These are phyloP conservation scores for Trypethelium eluteriae DNA, from an alignment of 495 filamentous ascomycete species.

Conservation along the genomic window DNA sequence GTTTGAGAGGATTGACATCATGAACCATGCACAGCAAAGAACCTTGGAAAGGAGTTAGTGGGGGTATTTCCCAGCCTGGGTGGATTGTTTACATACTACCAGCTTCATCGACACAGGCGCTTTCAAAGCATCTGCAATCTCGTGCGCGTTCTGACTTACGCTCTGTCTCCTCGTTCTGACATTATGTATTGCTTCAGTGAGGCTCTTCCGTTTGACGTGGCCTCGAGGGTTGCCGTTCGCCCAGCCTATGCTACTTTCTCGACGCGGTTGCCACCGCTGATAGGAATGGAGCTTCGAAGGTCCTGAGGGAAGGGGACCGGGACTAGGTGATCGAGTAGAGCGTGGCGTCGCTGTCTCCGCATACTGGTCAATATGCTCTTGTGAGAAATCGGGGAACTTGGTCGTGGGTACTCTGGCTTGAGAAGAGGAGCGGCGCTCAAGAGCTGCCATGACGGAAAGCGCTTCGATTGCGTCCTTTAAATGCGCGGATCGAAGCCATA, in stretches of 20 bases:
- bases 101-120: constrained; percentile 84
- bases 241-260: constrained; percentile 43
- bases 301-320: constrained; percentile 19
- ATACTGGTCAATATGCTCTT: constrained; percentile 18
- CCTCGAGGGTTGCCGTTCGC: constrained; percentile 40
- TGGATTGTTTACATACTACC: constrained; percentile 55
- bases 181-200: constrained; percentile 74
- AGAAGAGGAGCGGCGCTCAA: constrained; percentile 25
- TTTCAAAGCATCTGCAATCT: constrained; percentile 82
- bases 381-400: constrained; percentile 26
- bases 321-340: constrained; percentile 15
- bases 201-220: constrained; percentile 70
- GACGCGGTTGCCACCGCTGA: constrained; percentile 45
- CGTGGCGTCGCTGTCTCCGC: background rate
- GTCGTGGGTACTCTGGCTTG: constrained; percentile 17
- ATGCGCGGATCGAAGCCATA: constrained; percentile 5
- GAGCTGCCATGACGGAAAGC: background rate
- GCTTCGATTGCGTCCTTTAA: background rate
- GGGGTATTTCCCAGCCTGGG: background rate
- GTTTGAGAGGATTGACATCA: constrained; percentile 89
- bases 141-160: constrained; percentile 84
- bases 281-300: constrained; percentile 23
- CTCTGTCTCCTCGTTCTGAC: constrained; percentile 71
- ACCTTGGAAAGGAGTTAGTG: constrained; percentile 43
- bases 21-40: constrained; percentile 84